Base-by-base conservation (phyloP, 495 filamentous ascomycete genomes). In the Hypomontagnella submonticulosa region DNA sequence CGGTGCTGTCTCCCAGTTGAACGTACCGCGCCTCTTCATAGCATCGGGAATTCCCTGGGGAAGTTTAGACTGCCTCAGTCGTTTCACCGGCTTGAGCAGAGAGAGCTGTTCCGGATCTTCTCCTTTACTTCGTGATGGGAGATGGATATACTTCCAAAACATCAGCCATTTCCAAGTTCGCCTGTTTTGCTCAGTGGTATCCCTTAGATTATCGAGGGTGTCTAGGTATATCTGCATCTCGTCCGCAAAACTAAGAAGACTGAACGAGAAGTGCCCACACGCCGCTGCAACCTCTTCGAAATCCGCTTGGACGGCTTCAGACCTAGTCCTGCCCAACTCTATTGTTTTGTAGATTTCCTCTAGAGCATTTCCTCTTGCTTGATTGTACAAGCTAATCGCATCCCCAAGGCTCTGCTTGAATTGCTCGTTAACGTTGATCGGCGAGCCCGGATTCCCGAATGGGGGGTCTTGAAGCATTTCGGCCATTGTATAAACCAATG, bases 261-360 rank as follows among this genome's bases (percentile, higher is more conserved):
- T 93, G 69, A 92, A 96, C 71, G 89, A 91, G 73, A 97, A 99
- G 71, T 98, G 92, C 2, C 94, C 93, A 70, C 95, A 99, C 42
- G 92, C 94, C 4, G 95, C 95, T 30, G 93, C 92, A 7, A 98
- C 92, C 75, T 99, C 95, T 73, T 99, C 95, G 48, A 96, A 90
- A 71, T 97, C 95, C 4, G 95, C 95, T 61, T 94, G 90, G n/a
- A 91, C 80, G 38, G 88, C 88, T 32, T 90, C 80, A 1, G 85
- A 84, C 30, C 85, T 81, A 4, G 87, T 77, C 54, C 84, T 85
- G 37, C 85, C 84, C 18, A 91, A 78, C 52, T 92, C 87, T 54
- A 91, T 89, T 40, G 81, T 87, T 59, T 86, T 88, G 75, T 98
- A 97, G 11, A 99, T 80, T 49, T 87, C 79, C 51, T 86, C 82